Base-by-base conservation (phyloP, 2,329 filamentous ascomycete genomes). In the Myriosclerotinia curreyana region DNA sequence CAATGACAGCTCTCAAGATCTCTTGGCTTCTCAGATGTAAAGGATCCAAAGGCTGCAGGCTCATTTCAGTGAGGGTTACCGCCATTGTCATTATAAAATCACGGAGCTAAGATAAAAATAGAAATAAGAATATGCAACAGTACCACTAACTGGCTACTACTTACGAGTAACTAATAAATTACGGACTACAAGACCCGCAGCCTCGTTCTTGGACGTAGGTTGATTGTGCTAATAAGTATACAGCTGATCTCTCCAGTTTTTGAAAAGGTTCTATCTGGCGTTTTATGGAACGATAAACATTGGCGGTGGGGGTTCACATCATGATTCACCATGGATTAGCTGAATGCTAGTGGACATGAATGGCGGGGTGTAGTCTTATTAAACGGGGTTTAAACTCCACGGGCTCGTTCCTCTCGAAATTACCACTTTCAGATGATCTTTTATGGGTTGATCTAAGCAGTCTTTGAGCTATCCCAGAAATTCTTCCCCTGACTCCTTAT, bases 161-260 rank as follows among this genome's bases (percentile, higher is more conserved):
- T 36, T 9, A 20, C n/a, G n/a, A 14, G 48, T 25, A 36, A 8
- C 31, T 22, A 31, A 36, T 36, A 0, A 25, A 48, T 6, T 22
- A 59, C 20, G n/a, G 31, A 48, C 28, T 59, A 20, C 31, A 25
- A n/a, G 25, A 12, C 3, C 48, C 15, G n/a, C 42, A 59, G 55
- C 55, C 55, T 59, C 22, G 55, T 48, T 36, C 31, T 48, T 59
- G 14, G 28, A 49, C 25, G 31, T 20, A 59, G 55, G 55, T 59
- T 48, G 31, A 25, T 36, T 31, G 14, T 22, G 8, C 31, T 36
- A 42, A 12, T 59, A n/a, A 59, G 28, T 34, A n/a, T 25, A 48
- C n/a, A 59, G n/a, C 20, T 48, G 28, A 48, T 49, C 14, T 48
- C 11, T 48, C n/a, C 20, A 59, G 42, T 48, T 25, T 38, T 36